These are phyloP conservation scores for Spergularia marina DNA, from an alignment of 148 eudicot genomes.

Conservation along the genomic window DNA sequence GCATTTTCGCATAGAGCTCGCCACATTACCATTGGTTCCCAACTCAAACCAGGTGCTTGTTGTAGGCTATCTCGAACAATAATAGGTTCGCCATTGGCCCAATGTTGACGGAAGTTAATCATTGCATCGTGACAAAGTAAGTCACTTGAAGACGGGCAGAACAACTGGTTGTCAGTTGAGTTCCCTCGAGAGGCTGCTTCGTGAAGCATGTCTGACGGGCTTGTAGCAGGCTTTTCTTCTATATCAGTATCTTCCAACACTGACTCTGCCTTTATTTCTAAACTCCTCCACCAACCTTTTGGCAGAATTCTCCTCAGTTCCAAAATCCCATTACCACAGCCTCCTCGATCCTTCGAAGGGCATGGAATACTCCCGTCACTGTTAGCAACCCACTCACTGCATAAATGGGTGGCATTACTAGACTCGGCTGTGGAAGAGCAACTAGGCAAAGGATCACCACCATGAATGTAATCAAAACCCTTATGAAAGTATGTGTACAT, in stretches of 20 bases:
- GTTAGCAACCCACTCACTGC: conserved; percentile 41
- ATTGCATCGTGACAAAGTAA: conserved; percentile 32
- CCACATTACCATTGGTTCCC: conserved; percentile 96
- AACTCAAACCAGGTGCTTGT: conserved; percentile 69
- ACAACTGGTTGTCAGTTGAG: conserved; percentile 45
- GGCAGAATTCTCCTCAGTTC: conserved; percentile 67
- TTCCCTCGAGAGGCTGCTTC: conserved; percentile 39
- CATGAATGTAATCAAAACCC: conserved; percentile 72
- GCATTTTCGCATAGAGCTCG: conserved; percentile 67
- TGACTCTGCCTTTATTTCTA: conserved; percentile 42
- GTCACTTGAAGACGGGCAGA: conserved; percentile 46
- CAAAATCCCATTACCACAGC: conserved; percentile 59
- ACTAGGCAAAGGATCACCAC: conserved; percentile 56
- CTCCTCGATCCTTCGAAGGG: conserved; percentile 69
- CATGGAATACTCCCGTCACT: conserved; percentile 56
- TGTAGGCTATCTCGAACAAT: conserved; percentile 64
- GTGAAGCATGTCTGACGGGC: conserved; percentile 15
- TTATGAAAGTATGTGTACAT: conserved; percentile 34
- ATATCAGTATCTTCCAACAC: conserved; percentile 22
- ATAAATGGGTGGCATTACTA: neutral
- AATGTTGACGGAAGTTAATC: conserved; percentile 49
- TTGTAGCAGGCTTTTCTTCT: conserved; percentile 3
- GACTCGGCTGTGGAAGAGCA: conserved; percentile 19
- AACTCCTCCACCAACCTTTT: conserved; percentile 44
- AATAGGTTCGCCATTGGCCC: conserved; percentile 80